These are phyloP conservation scores for Aspergillus sp. DNA, from an alignment of 2,329 filamentous ascomycete species.

Conservation along the genomic window DNA sequence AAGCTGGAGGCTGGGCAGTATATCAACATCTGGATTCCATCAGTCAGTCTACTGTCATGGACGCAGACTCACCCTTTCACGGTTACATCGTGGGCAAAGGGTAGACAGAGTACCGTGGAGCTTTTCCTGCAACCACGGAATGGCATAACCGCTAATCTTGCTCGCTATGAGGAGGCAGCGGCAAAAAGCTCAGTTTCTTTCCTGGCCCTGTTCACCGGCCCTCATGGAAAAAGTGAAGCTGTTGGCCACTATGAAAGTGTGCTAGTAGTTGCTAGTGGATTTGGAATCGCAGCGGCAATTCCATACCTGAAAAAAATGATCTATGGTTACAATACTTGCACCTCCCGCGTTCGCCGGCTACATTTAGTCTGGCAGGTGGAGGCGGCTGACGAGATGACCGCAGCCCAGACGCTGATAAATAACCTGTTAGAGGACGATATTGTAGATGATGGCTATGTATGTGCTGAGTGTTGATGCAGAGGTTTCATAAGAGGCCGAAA, in stretches of 20 bases:
- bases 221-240: slow-evolving; percentile 28
- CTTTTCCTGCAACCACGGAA: slow-evolving; percentile 30
- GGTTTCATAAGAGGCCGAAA: background rate
- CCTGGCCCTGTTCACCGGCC: slow-evolving; percentile 32
- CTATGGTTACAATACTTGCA: slow-evolving; percentile 33
- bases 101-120: slow-evolving; percentile 28
- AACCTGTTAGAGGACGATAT: slow-evolving; percentile 18
- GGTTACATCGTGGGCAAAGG: slow-evolving; percentile 26
- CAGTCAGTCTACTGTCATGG: slow-evolving; percentile 24
- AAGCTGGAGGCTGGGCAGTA: slow-evolving; percentile 27
- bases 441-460: slow-evolving; percentile 26
- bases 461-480: slow-evolving; percentile 2
- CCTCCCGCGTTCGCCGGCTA: slow-evolving; percentile 26
- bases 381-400: slow-evolving; percentile 11
- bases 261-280: slow-evolving; percentile 33
- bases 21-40: slow-evolving; percentile 30
- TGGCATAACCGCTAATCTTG: slow-evolving; percentile 29
- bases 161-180: slow-evolving; percentile 11
- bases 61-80: slow-evolving; percentile 27
- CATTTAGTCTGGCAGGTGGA: slow-evolving; percentile 37
- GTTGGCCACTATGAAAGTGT: slow-evolving; percentile 32
- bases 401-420: slow-evolving; percentile 21
- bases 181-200: slow-evolving; percentile 19
- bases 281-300: slow-evolving; percentile 32
- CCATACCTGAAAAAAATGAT: slow-evolving; percentile 40